Conservation (phyloP, 228 moss, liverwort and hornwort species). For the Sphagnum magellanicum region DNA sequence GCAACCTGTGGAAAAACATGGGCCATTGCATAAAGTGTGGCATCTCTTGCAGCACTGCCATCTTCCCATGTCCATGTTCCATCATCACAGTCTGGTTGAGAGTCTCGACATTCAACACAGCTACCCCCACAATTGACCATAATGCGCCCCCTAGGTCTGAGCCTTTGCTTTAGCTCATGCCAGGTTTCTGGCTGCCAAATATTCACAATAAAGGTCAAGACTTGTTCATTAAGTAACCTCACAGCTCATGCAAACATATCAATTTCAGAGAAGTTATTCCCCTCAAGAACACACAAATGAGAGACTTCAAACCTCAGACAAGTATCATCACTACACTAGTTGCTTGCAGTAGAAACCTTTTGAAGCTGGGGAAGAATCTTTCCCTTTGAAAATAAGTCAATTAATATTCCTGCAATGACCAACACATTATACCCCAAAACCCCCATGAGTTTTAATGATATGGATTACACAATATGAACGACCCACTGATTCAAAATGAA, state of each 20-base stretch:
- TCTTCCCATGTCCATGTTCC: constrained; percentile 93
- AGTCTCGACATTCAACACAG: constrained; percentile 59
- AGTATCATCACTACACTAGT: no score
- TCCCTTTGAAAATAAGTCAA: constrained; percentile 67
- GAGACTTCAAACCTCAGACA: no score
- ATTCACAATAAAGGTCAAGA: not conserved
- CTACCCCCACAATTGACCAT: constrained; percentile 83
- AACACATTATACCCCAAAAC: not conserved
- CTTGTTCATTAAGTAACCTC: not conserved
- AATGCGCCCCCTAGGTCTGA: constrained; percentile 66
- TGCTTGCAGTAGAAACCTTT: constrained; percentile 16
- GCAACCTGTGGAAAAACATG: constrained; percentile 43
- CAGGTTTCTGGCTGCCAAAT: constrained; percentile 54
- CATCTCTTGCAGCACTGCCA: constrained; percentile 59
- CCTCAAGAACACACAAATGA: no score
- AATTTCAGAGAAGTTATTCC: no score
- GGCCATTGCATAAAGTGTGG: constrained; percentile 51
- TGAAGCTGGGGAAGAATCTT: constrained; percentile 56
- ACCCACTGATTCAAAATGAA: no score
- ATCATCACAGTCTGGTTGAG: constrained; percentile 30
- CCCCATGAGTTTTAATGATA: no score
- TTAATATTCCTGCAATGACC: constrained; percentile 52
- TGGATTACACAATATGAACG: no score
- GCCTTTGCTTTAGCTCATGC: constrained; percentile 41
- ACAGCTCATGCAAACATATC: not conserved